phyloP scores from a whole-genome alignment of 148 eudicot species.

The Rhododendron ovatum region DNA sequence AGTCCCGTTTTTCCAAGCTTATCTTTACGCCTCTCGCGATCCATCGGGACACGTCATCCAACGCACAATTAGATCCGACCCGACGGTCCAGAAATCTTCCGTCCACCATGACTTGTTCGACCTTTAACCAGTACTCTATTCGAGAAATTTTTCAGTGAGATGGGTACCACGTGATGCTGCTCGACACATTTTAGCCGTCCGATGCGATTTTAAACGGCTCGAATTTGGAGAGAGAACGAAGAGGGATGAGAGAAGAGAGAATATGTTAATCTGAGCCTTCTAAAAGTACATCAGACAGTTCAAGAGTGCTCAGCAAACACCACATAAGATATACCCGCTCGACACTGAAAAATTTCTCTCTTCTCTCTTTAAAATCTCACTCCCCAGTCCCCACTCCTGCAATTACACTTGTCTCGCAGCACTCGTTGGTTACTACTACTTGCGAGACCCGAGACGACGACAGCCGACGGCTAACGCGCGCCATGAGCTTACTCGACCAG shows the following conservation, averaged over 20 bases:
- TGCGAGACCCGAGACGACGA: slow-evolving; percentile 59
- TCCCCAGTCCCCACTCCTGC: neutral
- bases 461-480: slow-evolving; percentile 31
- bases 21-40: neutral
- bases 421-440: neutral
- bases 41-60: slow-evolving; percentile 13
- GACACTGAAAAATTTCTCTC: too few species aligned
- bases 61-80: slow-evolving; percentile 17
- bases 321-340: too few species aligned
- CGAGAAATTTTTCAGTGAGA: too few species aligned
- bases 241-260: too few species aligned
- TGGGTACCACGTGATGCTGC: too few species aligned
- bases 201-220: accelerated
- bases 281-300: too few species aligned
- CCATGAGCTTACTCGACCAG: slow-evolving; percentile 52
- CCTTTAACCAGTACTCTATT: too few species aligned
- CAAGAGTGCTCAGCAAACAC: accelerated
- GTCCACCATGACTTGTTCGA: slow-evolving; percentile 9
- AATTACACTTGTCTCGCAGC: neutral
- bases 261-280: accelerated
- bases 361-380: too few species aligned
- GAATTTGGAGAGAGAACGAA: too few species aligned
- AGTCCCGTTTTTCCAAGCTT: neutral
- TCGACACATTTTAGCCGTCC: accelerated
- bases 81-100: slow-evolving; percentile 36